Base-by-base conservation (phyloP, 2,329 filamentous ascomycete species). In the Clarireedia paspali region DNA sequence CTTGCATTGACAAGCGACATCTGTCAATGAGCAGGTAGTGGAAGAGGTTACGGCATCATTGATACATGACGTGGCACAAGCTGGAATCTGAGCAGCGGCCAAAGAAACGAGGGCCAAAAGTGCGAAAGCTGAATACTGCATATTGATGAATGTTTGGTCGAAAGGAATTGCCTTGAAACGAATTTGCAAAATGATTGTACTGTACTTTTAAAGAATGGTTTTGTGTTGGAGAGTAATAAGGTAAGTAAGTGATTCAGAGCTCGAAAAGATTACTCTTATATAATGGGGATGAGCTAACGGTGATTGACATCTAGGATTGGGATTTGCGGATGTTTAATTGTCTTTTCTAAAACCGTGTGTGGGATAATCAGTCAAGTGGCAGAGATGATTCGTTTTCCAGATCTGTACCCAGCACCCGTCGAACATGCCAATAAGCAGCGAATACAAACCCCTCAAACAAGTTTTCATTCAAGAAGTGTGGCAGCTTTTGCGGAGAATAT, bases 111-210 rank as follows among this genome's bases (percentile, higher is more conserved):
- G 26, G 6, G 53, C 53, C 46, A 55, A 50, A 12, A 55, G 38
- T 55, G n/a, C 38, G 38, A 50, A 48, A 30, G 38, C 6, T 34
- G 46, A 50, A 26, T 49, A 55, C 38, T 55, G 53, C 53, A 55
- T 55, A 34, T 44, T 55, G 46, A 44, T 10, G 36, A n/a, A 10
- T 17, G 3, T 30, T 50, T 50, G 26, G 20, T 47, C 30, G 20
- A 42, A 42, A 36, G 24, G 46, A 15, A 55, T 42, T 50, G 45
- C 53, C 53, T 50, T 50, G n/a, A 50, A 55, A 55, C 46, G 53
- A 55, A 38, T 50, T 50, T 46, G 45, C 46, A 50, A 55, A 17
- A 39, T 39, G 17, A 36, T 50, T 44, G 39, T 10, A 12, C 38
- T 20, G 20, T 20, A 20, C 20, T 20, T 14, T 38, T 50, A 9